Evolutionary conservation across 108 stramenopile species (phyloP).

Genomic region (Skeletonema costatum): DNA sequence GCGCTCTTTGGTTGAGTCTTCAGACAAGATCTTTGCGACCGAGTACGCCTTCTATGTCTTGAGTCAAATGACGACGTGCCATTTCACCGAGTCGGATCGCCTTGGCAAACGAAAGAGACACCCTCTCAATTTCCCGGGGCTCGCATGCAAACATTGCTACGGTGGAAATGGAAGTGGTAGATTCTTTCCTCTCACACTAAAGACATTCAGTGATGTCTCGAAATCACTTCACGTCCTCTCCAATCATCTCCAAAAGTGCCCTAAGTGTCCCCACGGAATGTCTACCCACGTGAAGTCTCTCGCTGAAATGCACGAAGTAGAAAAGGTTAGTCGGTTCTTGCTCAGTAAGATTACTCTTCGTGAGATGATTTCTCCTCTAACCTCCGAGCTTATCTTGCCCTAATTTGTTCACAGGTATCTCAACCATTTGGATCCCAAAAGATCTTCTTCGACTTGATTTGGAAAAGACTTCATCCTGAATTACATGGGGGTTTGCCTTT

Average conservation of each 20-base stretch:
- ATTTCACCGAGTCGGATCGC: slow-evolving; percentile 33
- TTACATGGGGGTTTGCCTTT: neutral
- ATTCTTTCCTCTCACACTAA: slow-evolving; percentile 47
- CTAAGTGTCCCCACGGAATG: slow-evolving; percentile 74
- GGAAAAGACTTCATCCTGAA: slow-evolving; percentile 49
- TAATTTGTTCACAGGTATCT: slow-evolving; percentile 3
- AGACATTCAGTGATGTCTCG: slow-evolving; percentile 50
- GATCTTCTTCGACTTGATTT: slow-evolving; percentile 46
- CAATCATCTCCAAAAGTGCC: slow-evolving; percentile 47
- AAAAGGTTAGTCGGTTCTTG: slow-evolving; percentile 44
- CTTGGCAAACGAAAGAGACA: slow-evolving; percentile 50
- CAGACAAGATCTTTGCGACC: slow-evolving; percentile 40
- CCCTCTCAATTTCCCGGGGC: slow-evolving; percentile 36
- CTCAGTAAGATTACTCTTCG: neutral
- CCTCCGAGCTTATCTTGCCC: neutral
- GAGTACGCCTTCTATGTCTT: slow-evolving; percentile 49
- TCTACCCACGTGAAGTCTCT: slow-evolving; percentile 54
- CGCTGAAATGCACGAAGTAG: slow-evolving; percentile 64
- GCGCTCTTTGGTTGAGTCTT: slow-evolving; percentile 30
- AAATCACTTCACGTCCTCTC: slow-evolving; percentile 44
- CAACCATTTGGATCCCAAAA: slow-evolving; percentile 52
- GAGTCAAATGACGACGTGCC: slow-evolving; percentile 47
- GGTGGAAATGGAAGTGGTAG: slow-evolving; percentile 44
- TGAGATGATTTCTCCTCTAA: neutral
- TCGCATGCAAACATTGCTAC: slow-evolving; percentile 46